These are phyloP conservation scores for Exophiala aquamarina DNA, from an alignment of 2,329 filamentous ascomycete species.

Conservation along the genomic window DNA sequence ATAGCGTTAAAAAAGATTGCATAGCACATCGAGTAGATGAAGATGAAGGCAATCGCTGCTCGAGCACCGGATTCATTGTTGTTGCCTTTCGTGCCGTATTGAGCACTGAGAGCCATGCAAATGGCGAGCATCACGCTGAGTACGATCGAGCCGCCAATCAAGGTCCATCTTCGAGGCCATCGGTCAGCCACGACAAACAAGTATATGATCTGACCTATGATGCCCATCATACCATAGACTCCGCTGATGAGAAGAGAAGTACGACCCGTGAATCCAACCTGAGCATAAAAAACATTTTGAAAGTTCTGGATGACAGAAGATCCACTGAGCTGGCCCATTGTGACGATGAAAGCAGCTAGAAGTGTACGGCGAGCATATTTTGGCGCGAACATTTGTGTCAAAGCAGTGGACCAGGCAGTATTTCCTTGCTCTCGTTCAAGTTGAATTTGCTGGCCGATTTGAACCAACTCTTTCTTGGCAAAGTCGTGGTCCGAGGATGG, in stretches of 20 bases:
- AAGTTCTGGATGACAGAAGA: slow-evolving; percentile 41
- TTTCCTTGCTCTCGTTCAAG: too few relatives aligned
- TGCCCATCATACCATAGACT: slow-evolving; percentile 40
- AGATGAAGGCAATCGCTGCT: slow-evolving; percentile 39
- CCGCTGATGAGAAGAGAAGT: slow-evolving; percentile 36
- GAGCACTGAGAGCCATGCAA: slow-evolving; percentile 30
- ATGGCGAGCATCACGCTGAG: slow-evolving; percentile 31
- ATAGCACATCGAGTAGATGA: slow-evolving; percentile 38
- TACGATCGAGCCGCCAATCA: slow-evolving; percentile 33
- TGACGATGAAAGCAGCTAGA: slow-evolving; percentile 35
- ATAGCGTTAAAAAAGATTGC: slow-evolving; percentile 41
- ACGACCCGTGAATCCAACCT: slow-evolving; percentile 35
- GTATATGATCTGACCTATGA: slow-evolving; percentile 37
- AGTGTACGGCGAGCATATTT: slow-evolving; percentile 36
- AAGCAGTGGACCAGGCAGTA: too few relatives aligned
- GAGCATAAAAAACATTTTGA: slow-evolving; percentile 38
- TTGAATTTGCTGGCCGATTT: too few relatives aligned
- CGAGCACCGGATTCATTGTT: slow-evolving; percentile 30
- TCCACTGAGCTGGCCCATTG: slow-evolving; percentile 37
- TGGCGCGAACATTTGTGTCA: too few relatives aligned
- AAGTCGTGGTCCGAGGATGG: too few relatives aligned
- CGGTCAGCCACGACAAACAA: slow-evolving; percentile 35
- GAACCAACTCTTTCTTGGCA: too few relatives aligned
- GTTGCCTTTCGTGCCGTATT: slow-evolving; percentile 18
- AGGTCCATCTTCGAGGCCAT: slow-evolving; percentile 35